Percentiles rank a stretch among this genome's conserved stretches.
phyloP scores from a whole-genome alignment of 2,329 filamentous ascomycete species.

The Pyrenochaeta sp. region DNA sequence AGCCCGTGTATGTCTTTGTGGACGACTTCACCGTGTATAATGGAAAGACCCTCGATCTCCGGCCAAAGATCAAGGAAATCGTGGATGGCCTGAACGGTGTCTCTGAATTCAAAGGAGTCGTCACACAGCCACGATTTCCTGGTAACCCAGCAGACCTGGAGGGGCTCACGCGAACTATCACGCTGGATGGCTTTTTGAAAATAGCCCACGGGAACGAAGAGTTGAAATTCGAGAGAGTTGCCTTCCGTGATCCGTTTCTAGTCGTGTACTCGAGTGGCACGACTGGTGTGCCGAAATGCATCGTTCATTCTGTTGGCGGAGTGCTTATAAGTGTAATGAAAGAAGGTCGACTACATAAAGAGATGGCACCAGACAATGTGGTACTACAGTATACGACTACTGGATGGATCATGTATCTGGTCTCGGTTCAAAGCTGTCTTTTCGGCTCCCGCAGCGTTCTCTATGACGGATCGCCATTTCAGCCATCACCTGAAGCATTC shows the following conservation, averaged over 20 bases:
- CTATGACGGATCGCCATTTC: constrained; percentile 86
- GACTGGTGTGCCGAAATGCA: constrained; percentile 84
- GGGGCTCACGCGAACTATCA: constrained; percentile 57
- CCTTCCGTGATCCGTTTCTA: constrained; percentile 77
- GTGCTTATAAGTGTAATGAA: constrained; percentile 66
- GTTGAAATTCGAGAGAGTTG: constrained; percentile 65
- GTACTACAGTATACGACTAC: constrained; percentile 65
- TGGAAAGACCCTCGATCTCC: constrained; percentile 74
- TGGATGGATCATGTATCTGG: constrained; percentile 85
- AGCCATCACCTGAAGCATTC: constrained; percentile 70
- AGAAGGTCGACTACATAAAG: constrained; percentile 65
- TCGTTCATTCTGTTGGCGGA: constrained; percentile 78
- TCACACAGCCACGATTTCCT: constrained; percentile 71
- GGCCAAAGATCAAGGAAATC: constrained; percentile 74
- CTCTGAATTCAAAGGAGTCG: constrained; percentile 66
- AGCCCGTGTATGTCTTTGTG: constrained; percentile 81
- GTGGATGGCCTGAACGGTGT: constrained; percentile 68
- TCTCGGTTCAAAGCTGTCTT: constrained; percentile 65
- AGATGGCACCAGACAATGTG: constrained; percentile 53
- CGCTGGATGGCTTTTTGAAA: constrained; percentile 52
- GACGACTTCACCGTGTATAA: constrained; percentile 84
- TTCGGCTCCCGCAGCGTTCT: constrained; percentile 69
- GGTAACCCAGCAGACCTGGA: constrained; percentile 65
- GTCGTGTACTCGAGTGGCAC: constrained; percentile 82
- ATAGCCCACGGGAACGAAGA: constrained; percentile 48